Conservation (phyloP, 2,329 filamentous ascomycete genomes). For the Samsoniella hepiali region DNA sequence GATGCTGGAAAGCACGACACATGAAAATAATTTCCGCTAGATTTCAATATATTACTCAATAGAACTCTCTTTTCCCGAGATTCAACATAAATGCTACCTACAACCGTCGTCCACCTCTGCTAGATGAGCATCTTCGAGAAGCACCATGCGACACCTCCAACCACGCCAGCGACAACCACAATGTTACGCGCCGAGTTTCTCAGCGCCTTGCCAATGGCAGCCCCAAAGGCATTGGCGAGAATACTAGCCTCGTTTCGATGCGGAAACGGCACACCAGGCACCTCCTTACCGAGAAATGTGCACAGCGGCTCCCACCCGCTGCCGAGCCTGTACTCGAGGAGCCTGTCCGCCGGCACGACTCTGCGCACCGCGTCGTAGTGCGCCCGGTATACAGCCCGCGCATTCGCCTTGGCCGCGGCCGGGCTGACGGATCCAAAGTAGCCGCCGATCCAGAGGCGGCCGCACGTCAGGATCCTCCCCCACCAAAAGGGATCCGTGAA, state of each 20-base stretch:
- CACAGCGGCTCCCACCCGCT: slow-evolving; percentile 39
- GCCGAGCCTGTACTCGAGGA: slow-evolving; percentile 34
- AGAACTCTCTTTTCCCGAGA: neutral
- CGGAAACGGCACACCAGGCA: slow-evolving; percentile 35
- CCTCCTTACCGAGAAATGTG: slow-evolving; percentile 31
- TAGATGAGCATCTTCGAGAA: neutral
- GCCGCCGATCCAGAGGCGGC: slow-evolving; percentile 3
- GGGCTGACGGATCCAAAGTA: slow-evolving; percentile 19
- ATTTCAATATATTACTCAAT: neutral
- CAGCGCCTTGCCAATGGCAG: neutral
- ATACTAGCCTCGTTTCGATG: slow-evolving; percentile 28
- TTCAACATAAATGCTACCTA: neutral
- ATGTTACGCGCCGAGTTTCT: neutral
- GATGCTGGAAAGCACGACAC: too few relatives aligned
- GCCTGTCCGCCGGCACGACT: slow-evolving; percentile 28
- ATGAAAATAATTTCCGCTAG: neutral
- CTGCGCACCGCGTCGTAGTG: slow-evolving; percentile 35
- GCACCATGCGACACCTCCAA: neutral
- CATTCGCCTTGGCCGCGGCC: slow-evolving; percentile 18
- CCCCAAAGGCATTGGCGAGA: neutral
- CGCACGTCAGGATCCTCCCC: neutral
- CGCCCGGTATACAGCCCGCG: slow-evolving; percentile 25
- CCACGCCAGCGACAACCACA: neutral
- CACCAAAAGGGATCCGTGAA: neutral
- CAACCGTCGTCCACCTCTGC: neutral